Evolutionary conservation across 352 stramenopile genomes (phyloP), one percentile per base, ranked within the genome.

Genomic region (Phytopythium delawarense): DNA sequence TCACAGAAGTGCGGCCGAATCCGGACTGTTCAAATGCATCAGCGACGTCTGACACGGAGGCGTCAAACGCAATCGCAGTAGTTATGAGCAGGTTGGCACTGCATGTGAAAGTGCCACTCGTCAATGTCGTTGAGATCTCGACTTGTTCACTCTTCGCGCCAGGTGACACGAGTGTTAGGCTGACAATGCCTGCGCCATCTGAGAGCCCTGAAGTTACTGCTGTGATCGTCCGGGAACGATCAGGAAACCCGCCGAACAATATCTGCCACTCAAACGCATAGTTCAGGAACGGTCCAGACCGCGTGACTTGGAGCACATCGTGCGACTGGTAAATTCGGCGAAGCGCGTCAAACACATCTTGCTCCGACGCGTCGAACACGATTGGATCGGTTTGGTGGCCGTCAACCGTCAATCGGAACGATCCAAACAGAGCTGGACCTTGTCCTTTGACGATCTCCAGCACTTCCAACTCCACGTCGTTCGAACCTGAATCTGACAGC

Each of bases 121-220:
- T 74, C 13, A 76, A 44, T 0, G 64, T 34, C 0, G 76, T 83
- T 20, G 61, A 46, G 23, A 88, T 66, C 23, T 67, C 59, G 42
- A 86, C 70, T 30, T 77, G 72, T 57, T 84, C 76, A 13, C 65
- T 71, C 46, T 84, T 82, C 1, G 66, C 65, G 18, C 79, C 76
- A 5, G 62, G 16, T 0, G 67, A 65, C 13, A 69, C 11, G 0
- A 73, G 32, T 13, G 2, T 59, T n/a, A 78, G 25, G 13, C 6
- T 32, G 5, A 81, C 45, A 20, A 59, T 20, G 1, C 76, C 79
- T 21, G 13, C 59, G 30, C 76, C 79, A 40, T 40, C 59, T 7
- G 66, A 67, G 1, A 88, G 67, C 1, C 25, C 23, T 21, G 9
- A 65, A 3, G 40, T 57, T 3, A 75, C 45, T 6, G 58, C n/a